Evolutionary conservation across 2,329 filamentous ascomycete genomes (phyloP), one percentile per base, ranked within the genome.

Genomic region (Blastomyces gilchristii): DNA sequence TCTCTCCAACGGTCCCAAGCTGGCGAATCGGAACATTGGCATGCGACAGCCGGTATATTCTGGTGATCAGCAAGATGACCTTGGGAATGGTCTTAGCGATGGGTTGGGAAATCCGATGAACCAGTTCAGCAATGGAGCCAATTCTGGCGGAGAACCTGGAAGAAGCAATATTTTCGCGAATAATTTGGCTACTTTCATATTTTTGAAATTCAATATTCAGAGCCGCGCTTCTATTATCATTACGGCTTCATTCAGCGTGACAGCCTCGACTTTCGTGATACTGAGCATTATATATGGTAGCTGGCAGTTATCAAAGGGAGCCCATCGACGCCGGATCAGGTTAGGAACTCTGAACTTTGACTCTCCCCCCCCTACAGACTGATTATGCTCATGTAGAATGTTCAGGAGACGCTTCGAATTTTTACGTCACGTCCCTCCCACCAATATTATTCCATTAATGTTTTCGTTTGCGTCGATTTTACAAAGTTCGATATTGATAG

Each of bases 401-500:
- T 58, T n/a, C 49, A 65, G 64, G 39, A 65, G 63, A 45, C 56
- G 58, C 25, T 60, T 66, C 43, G 61, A 64, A 3, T 63, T 64
- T 43, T 57, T 68, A n/a, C 62, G 50, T 9, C 52, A 62, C 28
- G 64, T 67, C 57, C 67, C 65, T 58, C 62, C 67, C 16, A 64
- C 66, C 31, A 63, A 69, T 58, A 47, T 64, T n/a, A 62, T 69
- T 25, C 65, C 68, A 8, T 62, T 65, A 34, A 50, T 63, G 7
- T 52, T 69, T 28, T 63, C 67, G 7, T 57, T 64, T 37, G 64
- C 66, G n/a, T 64, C 66, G 6, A 62, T 67, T 34, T 50, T 65
- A 8, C 68, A 69, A 45, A 65, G 67, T 45, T 54, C 63, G 14
- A 58, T 66, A 22, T 67, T 69, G 47, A 59, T 69, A n/a, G 49